These are phyloP conservation scores for Pestalotiopsis sp. DNA, from an alignment of 2,329 filamentous ascomycete species.

Conservation along the genomic window DNA sequence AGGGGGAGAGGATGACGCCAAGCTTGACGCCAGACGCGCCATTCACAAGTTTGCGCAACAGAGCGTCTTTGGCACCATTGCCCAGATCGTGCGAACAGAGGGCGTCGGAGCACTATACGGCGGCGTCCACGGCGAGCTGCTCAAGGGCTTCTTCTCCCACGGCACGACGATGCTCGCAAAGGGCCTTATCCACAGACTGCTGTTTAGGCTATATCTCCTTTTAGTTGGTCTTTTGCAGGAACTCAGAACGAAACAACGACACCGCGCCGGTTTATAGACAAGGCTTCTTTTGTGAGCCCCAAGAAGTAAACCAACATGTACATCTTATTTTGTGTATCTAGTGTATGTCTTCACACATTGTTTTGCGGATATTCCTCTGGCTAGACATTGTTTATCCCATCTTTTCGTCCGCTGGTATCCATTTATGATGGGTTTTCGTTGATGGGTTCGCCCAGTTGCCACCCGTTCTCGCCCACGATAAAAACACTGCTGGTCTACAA, in stretches of 20 bases:
- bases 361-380: no score
- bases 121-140: constrained; percentile 72
- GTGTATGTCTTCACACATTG: no score
- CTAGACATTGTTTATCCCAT: no score
- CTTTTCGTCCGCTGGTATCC: no score
- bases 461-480: not conserved
- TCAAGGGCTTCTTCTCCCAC: constrained; percentile 83
- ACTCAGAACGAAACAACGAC: constrained; percentile 7
- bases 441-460: no score
- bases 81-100: constrained; percentile 60
- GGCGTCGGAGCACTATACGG: constrained; percentile 72
- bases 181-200: constrained; percentile 69
- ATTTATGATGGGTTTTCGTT: no score
- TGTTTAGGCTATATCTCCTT: constrained; percentile 72
- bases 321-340: no score
- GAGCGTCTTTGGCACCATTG: constrained; percentile 64
- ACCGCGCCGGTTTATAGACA: not conserved
- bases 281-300: no score
- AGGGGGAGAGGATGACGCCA: constrained; percentile 28
- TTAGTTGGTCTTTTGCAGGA: constrained; percentile 46
- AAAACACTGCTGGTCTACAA: not conserved
- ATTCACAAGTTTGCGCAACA: constrained; percentile 31
- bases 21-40: constrained; percentile 24
- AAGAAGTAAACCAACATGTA: no score
- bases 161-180: constrained; percentile 88